A percentile compares a stretch with the other conserved stretches of the same genome.
Conservation (phyloP, 2,329 filamentous ascomycete species). For the Orbilia ellipsospora region DNA sequence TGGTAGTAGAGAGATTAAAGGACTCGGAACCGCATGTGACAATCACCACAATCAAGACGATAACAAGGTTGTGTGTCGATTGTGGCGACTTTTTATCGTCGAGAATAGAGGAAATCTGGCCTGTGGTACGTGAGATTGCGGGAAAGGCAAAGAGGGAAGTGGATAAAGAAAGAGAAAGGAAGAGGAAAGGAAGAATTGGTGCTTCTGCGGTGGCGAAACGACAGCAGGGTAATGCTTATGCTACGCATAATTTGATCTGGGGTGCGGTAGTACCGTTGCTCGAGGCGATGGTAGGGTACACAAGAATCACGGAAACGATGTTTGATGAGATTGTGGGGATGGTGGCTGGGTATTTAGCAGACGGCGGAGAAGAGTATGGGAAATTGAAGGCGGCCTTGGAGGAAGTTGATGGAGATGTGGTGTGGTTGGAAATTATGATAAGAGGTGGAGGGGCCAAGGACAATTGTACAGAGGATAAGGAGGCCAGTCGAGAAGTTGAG, state of each 20-base stretch:
- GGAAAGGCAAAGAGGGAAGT: slow-evolving; percentile 49
- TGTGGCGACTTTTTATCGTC: slow-evolving; percentile 84
- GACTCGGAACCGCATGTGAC: slow-evolving; percentile 76
- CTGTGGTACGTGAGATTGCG: slow-evolving; percentile 63
- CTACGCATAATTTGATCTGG: slow-evolving; percentile 69
- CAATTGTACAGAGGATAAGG: slow-evolving; percentile 56
- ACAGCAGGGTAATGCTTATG: slow-evolving; percentile 35
- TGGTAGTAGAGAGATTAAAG: slow-evolving; percentile 75
- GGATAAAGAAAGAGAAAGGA: slow-evolving; percentile 40
- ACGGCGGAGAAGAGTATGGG: slow-evolving; percentile 59
- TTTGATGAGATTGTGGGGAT: slow-evolving; percentile 78
- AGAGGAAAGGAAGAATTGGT: slow-evolving; percentile 29
- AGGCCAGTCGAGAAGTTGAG: too few relatives aligned
- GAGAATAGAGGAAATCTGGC: slow-evolving; percentile 80
- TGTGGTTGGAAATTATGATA: slow-evolving; percentile 75
- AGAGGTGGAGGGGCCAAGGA: slow-evolving; percentile 60
- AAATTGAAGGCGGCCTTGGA: slow-evolving; percentile 71
- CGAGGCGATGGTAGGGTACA: slow-evolving; percentile 71
- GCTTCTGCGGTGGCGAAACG: slow-evolving; percentile 35
- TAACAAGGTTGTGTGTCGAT: slow-evolving; percentile 74
- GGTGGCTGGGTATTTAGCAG: slow-evolving; percentile 67
- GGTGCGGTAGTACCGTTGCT: slow-evolving; percentile 71
- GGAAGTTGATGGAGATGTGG: slow-evolving; percentile 75
- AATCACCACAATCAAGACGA: slow-evolving; percentile 75
- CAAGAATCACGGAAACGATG: slow-evolving; percentile 73